A percentile compares a stretch with the other conserved stretches of the same genome.
Conservation (phyloP, 2,329 filamentous ascomycete species). For the Pseudocercospora macadamiae region DNA sequence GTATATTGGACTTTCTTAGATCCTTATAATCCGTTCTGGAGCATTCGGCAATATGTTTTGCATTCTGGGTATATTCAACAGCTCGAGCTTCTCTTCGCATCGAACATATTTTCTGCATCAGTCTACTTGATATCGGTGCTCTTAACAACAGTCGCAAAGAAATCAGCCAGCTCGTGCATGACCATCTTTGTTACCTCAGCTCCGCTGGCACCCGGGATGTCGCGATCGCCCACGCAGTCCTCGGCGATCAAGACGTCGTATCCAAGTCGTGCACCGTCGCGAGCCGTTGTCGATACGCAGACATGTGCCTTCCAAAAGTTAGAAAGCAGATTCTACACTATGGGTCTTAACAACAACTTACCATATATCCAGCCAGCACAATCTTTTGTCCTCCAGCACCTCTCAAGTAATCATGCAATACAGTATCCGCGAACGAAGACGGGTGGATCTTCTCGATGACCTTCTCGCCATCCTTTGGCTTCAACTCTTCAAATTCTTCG, state of each 20-base stretch:
- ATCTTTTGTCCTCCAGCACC: conserved; percentile 59
- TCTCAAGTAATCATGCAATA: conserved; percentile 59
- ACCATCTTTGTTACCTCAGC: conserved; percentile 57
- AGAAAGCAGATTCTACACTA: not conserved
- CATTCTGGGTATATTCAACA: too few species aligned
- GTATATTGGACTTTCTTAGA: conserved; percentile 50
- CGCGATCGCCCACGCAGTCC: conserved; percentile 67
- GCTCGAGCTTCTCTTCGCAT: too few species aligned
- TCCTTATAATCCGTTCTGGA: not conserved
- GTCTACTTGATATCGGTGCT: conserved; percentile 51
- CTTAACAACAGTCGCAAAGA: conserved; percentile 59
- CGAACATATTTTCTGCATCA: too few species aligned
- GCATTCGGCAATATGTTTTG: too few species aligned
- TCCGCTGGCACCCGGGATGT: conserved; percentile 65
- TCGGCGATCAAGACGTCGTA: conserved; percentile 65
- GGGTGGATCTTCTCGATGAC: conserved; percentile 62
- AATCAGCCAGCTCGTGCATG: conserved; percentile 64
- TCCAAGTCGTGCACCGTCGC: conserved; percentile 62
- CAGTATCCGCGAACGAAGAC: conserved; percentile 63
- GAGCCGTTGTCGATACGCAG: conserved; percentile 64
- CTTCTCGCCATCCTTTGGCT: conserved; percentile 58
- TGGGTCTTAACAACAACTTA: conserved; percentile 20
- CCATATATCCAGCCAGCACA: conserved; percentile 64
- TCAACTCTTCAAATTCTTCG: conserved; percentile 63
- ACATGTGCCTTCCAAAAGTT: conserved; percentile 59